Conservation (phyloP, 257 asterid genomes). For the Solanum chaucha region DNA sequence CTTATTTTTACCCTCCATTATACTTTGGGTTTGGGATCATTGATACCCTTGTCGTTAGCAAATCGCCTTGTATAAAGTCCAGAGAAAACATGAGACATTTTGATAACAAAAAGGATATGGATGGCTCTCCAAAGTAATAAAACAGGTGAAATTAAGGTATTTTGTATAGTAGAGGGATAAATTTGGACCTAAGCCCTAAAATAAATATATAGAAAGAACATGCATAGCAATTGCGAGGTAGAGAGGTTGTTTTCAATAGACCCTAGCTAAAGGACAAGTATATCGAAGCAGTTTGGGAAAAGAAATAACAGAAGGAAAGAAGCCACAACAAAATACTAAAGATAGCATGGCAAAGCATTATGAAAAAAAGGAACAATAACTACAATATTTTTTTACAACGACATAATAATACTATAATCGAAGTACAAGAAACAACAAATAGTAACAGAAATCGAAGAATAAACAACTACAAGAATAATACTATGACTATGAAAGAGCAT, state of each 20-base stretch:
- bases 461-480: not conserved
- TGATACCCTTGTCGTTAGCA: not conserved
- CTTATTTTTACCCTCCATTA: not conserved
- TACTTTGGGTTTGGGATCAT: not conserved
- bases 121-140: not conserved
- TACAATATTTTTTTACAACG: no score
- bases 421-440: no score
- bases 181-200: not conserved
- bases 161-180: no score
- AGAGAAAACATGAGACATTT: not conserved
- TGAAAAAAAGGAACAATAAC: no score
- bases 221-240: not conserved
- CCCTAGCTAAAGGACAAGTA: not conserved
- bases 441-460: not conserved
- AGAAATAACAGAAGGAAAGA: not conserved
- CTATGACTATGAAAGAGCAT: not conserved
- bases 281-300: not conserved
- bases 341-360: not conserved
- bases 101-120: not conserved
- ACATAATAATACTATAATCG: not conserved
- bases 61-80: not conserved
- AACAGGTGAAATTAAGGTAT: no score
- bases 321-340: not conserved
- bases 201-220: not conserved
- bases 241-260: not conserved